phyloP scores from a whole-genome alignment of 2,329 filamentous ascomycete species.

The Hypomyces rosellus region DNA sequence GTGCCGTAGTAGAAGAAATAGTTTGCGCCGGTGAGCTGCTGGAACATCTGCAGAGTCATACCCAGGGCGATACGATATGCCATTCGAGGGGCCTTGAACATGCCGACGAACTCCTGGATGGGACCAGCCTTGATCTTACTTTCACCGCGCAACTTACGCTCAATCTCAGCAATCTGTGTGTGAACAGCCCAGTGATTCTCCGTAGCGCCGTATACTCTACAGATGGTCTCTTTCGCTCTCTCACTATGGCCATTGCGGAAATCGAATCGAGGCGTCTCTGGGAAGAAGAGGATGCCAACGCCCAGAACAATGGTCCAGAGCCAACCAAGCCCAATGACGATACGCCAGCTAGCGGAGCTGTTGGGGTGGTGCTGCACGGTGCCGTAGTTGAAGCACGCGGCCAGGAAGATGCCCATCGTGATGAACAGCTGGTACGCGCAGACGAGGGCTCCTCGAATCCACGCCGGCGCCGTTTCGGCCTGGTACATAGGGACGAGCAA shows the following conservation, averaged over 20 bases:
- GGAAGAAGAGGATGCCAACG: conserved; percentile 42
- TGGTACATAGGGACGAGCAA: conserved; percentile 68
- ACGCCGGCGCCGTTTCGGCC: conserved; percentile 61
- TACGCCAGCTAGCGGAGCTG: conserved; percentile 52
- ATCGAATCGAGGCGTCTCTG: conserved; percentile 46
- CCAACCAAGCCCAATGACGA: conserved; percentile 50
- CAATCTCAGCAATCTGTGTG: conserved; percentile 47
- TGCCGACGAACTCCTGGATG: conserved; percentile 45
- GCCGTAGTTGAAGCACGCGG: conserved; percentile 56
- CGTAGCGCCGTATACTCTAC: conserved; percentile 40
- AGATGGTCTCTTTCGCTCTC: conserved; percentile 41
- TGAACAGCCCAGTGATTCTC: conserved; percentile 39
- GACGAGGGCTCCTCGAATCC: conserved; percentile 60
- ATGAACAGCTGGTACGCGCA: conserved; percentile 66
- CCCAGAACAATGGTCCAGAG: conserved; percentile 44
- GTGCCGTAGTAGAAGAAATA: conserved; percentile 62
- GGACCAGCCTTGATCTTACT: conserved; percentile 32
- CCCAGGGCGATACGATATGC: conserved; percentile 56
- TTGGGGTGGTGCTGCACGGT: conserved; percentile 40
- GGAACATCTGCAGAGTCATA: conserved; percentile 55
- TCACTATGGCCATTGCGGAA: conserved; percentile 43
- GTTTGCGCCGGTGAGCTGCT: conserved; percentile 63
- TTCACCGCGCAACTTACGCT: conserved; percentile 46
- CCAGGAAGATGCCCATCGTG: conserved; percentile 60
- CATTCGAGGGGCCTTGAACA: conserved; percentile 60